These are phyloP conservation scores for Erodium maritimum DNA, from an alignment of 345 rosid genomes.

Conservation along the genomic window DNA sequence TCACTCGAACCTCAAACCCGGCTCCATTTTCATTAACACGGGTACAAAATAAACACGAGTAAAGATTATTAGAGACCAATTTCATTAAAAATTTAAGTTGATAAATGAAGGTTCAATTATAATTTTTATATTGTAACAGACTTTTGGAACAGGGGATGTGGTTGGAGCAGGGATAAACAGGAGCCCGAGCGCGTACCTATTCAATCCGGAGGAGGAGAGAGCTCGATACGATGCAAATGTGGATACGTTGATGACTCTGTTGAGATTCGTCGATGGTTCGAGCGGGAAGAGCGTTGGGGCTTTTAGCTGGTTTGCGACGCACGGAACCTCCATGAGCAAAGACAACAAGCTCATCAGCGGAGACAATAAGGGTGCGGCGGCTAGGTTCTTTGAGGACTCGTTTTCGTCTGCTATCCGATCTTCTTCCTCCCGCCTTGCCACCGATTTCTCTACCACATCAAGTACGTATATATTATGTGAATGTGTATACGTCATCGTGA, in stretches of 20 bases:
- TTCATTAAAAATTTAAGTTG: too few species aligned
- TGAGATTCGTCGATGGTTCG: slow-evolving; percentile 26
- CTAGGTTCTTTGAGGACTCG: slow-evolving; percentile 54
- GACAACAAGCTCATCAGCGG: slow-evolving; percentile 48
- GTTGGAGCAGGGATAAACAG: slow-evolving; percentile 42
- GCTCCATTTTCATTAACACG: slow-evolving; percentile 28
- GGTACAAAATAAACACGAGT: too few species aligned
- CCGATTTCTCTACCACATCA: background rate
- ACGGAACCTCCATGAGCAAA: slow-evolving; percentile 51
- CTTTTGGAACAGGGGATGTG: slow-evolving; percentile 31
- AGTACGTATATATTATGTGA: slow-evolving; percentile 7
- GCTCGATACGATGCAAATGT: slow-evolving; percentile 27
- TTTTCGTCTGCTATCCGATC: slow-evolving; percentile 10
- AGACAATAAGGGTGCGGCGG: slow-evolving; percentile 60
- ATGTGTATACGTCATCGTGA: too few species aligned
- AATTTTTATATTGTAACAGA: background rate
- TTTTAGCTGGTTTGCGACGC: slow-evolving; percentile 52
- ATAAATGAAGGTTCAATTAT: background rate
- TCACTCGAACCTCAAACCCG: slow-evolving; percentile 36
- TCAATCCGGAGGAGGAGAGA: slow-evolving; percentile 40
- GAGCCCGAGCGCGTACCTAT: slow-evolving; percentile 45
- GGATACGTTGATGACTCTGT: slow-evolving; percentile 42
- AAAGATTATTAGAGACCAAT: too few species aligned
- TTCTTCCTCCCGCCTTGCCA: background rate
- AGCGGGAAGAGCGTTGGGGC: slow-evolving; percentile 29